Conservation (phyloP, 2,329 filamentous ascomycete species). For the Zymoseptoria brevis region DNA sequence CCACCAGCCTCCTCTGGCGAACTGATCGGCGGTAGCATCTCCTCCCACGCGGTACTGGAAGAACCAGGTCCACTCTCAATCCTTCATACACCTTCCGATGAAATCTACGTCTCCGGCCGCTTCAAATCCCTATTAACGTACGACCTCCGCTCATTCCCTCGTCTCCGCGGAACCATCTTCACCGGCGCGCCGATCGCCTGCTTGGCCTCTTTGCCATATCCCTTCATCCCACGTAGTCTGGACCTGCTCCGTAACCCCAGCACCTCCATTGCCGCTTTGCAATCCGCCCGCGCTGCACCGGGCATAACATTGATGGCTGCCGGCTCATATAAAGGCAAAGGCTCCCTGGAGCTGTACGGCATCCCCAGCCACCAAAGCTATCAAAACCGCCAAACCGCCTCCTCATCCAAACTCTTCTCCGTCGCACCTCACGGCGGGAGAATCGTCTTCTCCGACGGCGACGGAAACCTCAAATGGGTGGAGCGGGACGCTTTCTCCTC, state of each 20-base stretch:
- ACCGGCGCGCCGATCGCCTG: constrained; percentile 74
- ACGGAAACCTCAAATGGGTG: constrained; percentile 81
- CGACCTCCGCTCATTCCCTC: constrained; percentile 76
- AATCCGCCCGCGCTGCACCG: constrained; percentile 44
- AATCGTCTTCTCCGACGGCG: constrained; percentile 74
- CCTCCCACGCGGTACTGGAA: constrained; percentile 61
- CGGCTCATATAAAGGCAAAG: constrained; percentile 86
- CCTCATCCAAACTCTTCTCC: constrained; percentile 70
- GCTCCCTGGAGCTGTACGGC: constrained; percentile 80
- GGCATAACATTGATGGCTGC: constrained; percentile 69
- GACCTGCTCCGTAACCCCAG: constrained; percentile 49
- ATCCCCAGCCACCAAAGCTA: constrained; percentile 31
- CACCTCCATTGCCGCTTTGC: constrained; percentile 44
- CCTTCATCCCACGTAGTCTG: constrained; percentile 55
- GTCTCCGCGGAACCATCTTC: constrained; percentile 68
- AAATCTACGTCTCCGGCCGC: constrained; percentile 79
- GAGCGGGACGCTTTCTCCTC: constrained; percentile 66
- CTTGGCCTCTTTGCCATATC: constrained; percentile 60
- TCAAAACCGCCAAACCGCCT: constrained; percentile 77
- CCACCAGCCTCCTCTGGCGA: constrained; percentile 12
- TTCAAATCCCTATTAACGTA: constrained; percentile 87
- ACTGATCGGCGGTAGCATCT: constrained; percentile 31
- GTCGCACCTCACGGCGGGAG: constrained; percentile 74
- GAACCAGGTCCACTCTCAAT: constrained; percentile 78
- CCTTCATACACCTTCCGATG: constrained; percentile 55